Base-by-base conservation (phyloP, 1,284 basidiomycete species). In the Fomitopsis palustris region DNA sequence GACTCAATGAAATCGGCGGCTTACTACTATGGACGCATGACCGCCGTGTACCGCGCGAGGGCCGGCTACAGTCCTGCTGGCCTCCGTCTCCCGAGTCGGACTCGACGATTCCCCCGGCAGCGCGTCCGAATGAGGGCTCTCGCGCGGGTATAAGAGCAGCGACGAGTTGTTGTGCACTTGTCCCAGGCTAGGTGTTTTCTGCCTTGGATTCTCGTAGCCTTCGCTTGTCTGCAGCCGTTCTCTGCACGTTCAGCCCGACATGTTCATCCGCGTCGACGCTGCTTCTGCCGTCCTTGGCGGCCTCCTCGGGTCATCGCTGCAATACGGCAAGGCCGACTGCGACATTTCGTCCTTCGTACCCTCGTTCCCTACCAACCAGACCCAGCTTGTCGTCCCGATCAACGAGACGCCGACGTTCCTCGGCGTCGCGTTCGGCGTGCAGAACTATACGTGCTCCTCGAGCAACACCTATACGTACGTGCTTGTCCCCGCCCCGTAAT, bases 381-480 rank as follows among this genome's bases (percentile, higher is more conserved):
- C 63, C n/a, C 58, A 63, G 51, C 65, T 73, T 49, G 63, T 65
- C 29, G 59, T 61, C 25, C 70, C 69, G 17, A 56, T 56, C 12
- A 57, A 60, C 41, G 33, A 61, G 3, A 57, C 57, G 19, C 75
- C 77, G 0, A 70, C 72, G 6, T 81, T 74, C 64, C 75, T 85
- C 47, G 73, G 77, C 4, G 72, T 85, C 35, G 74, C 69, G 23
- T 70, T 75, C 51, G 74, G 75, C 14, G 68, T 71, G 19, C 73
- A 78, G 68, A 78, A 78, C 64, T 78, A 78, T 64, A 77, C 75
- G 7, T 78, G 77, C 66, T 65, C 70, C 3, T 61, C 63, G 49
- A 59, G 62, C n/a, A 72, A 72, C 57, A 75, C 66, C 58, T 78
- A 66, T 64, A 71, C 72, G 74, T 75, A 53, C 54, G 74, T 68